These are phyloP conservation scores for Xylaria arbuscula DNA, from an alignment of 2,329 filamentous ascomycete species.

Conservation along the genomic window DNA sequence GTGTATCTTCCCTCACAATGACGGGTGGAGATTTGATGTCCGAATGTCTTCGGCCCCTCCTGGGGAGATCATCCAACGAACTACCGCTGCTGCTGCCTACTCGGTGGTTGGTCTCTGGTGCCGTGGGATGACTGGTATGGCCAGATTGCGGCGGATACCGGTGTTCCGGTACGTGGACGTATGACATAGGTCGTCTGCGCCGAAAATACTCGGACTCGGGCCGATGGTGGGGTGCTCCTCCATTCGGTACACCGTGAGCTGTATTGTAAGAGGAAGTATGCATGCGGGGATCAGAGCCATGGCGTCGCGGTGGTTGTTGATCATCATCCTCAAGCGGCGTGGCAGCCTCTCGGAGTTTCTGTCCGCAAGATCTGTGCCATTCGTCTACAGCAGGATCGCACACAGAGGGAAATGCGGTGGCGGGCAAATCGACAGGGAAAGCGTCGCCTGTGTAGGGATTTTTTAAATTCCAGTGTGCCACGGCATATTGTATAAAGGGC, in stretches of 20 bases:
- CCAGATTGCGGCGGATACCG: conserved; percentile 40
- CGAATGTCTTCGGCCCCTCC: conserved; percentile 63
- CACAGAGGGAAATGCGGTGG: conserved; percentile 73
- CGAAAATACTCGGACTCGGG: conserved; percentile 53
- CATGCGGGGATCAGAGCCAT: conserved; percentile 44
- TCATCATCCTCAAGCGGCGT: conserved; percentile 52
- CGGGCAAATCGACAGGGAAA: conserved; percentile 71
- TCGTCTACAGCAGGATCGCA: conserved; percentile 83
- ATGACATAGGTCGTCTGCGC: conserved; percentile 52
- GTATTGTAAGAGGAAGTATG: conserved; percentile 49
- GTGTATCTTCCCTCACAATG: conserved; percentile 43
- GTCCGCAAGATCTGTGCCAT: conserved; percentile 85
- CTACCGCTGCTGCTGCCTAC: conserved; percentile 52
- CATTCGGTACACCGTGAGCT: conserved; percentile 44
- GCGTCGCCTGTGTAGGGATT: conserved; percentile 78
- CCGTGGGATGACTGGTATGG: conserved; percentile 40
- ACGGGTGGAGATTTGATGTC: conserved; percentile 57
- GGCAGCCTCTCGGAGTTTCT: conserved; percentile 73
- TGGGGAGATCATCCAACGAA: conserved; percentile 55
- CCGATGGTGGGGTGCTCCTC: conserved; percentile 42
- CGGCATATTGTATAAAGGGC: conserved; percentile 82
- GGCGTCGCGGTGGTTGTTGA: conserved; percentile 36
- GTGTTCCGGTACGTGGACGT: conserved; percentile 46
- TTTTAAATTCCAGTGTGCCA: conserved; percentile 79
- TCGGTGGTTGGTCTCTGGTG: conserved; percentile 41